These are phyloP conservation scores for Chrysoporthe puriensis DNA, from an alignment of 2,329 filamentous ascomycete species.

Conservation along the genomic window DNA sequence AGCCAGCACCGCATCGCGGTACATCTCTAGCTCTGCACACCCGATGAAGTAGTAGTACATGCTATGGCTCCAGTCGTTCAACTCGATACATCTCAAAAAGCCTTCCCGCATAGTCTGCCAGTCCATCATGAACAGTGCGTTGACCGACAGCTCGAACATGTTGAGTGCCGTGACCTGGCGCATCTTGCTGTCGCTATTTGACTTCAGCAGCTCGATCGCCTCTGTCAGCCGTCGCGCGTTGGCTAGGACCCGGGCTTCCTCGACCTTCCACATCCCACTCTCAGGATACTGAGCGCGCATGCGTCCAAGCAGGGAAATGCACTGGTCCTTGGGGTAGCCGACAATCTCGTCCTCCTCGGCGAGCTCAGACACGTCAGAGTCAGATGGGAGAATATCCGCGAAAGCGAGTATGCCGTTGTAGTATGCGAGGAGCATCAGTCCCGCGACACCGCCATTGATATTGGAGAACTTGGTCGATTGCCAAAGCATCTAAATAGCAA, in stretches of 20 bases:
- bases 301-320: constrained; percentile 66
- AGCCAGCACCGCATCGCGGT: constrained; percentile 63
- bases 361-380: constrained; percentile 52
- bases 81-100: constrained; percentile 74
- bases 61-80: constrained; percentile 90
- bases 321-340: constrained; percentile 72
- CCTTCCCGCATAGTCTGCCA: constrained; percentile 74
- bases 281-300: constrained; percentile 82
- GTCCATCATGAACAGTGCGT: constrained; percentile 77
- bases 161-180: constrained; percentile 86
- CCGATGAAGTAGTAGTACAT: constrained; percentile 91
- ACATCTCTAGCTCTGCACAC: constrained; percentile 77
- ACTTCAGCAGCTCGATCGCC: constrained; percentile 67
- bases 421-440: constrained; percentile 78
- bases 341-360: constrained; percentile 61
- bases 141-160: constrained; percentile 81
- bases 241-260: constrained; percentile 79
- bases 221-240: constrained; percentile 67
- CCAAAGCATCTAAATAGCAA: constrained; percentile 71
- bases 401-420: constrained; percentile 87
- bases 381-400: constrained; percentile 80
- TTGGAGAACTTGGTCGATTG: constrained; percentile 83
- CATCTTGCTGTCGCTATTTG: constrained; percentile 69
- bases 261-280: constrained; percentile 82
- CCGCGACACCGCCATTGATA: constrained; percentile 89